Evolutionary conservation across 768 basidiomycete genomes (phyloP), one percentile per base, ranked within the genome.

Genomic region (Xerocomellus chrysenteron): DNA sequence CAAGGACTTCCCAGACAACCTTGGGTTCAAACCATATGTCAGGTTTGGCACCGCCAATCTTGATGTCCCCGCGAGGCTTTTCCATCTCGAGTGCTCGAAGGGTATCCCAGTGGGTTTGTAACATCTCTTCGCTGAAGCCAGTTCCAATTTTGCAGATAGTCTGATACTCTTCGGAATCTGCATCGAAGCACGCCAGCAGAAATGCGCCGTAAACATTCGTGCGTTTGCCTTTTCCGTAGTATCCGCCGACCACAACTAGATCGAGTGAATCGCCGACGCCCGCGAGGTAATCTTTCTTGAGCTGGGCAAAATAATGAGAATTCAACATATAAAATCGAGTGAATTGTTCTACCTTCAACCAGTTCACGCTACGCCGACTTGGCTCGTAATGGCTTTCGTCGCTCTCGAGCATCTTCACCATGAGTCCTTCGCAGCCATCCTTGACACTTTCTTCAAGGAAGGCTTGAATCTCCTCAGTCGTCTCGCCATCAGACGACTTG

Each of bases 61-160:
- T 94, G 61, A 97, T 80, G 69, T 98, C 93, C 0, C 89, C 87
- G 47, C 92, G 82, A 50, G 82, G 79, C 54, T 85, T 87, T 19
- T 75, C 76, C 44, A 78, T 73, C 75, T 90, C 92, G 37, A 94
- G 79, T 14, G 92, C 87, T 59, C 90, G 87, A 28, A 99, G 80
- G 4, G 81, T 76, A n/a, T 90, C 83, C 72, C 88, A 89, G 65
- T 96, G 92, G 16, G 80, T 73, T 66, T 89, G 85, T 35, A 99
- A 73, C 56, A 82, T 80, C 68, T 98, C 97, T 65, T 99, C 97
- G 54, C 89, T 91, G 76, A 99, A 98, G 2, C 97, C 97, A 0
- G 97, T 99, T 10, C 97, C 97, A 62, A 99, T 97, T 73, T 99
- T 99, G 82, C 97, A 98, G 50, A 98, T 94, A 5, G 95, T 94